Percentiles rank a stretch among this genome's conserved stretches.
Evolutionary conservation across 139 green algal genomes (phyloP).

Genomic region (Nannochloris sp.): DNA sequence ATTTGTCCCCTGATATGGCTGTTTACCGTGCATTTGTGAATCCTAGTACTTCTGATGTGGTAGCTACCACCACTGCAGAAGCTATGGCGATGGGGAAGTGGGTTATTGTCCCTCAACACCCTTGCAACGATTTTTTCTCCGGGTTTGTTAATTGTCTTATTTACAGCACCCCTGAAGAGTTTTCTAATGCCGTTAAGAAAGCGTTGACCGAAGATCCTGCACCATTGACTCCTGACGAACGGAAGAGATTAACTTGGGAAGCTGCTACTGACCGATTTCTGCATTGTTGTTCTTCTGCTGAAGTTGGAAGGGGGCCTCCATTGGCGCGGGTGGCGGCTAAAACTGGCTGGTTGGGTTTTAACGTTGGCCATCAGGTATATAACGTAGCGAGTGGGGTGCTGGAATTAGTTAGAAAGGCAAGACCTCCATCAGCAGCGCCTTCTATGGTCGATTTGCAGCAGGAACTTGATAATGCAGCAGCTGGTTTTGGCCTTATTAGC

Average conservation of each 20-base stretch:
- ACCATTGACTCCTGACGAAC: slow-evolving; percentile 62
- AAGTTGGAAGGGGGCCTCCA: background rate
- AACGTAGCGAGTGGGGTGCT: background rate
- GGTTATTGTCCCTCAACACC: slow-evolving; percentile 79
- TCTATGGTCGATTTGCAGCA: too few species aligned
- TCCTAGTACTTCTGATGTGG: slow-evolving; percentile 82
- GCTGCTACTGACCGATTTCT: slow-evolving; percentile 57
- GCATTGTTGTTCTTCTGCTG: background rate
- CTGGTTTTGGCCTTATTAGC: too few species aligned
- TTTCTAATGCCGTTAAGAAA: slow-evolving; percentile 52
- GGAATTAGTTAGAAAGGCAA: background rate
- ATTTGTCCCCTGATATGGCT: slow-evolving; percentile 40
- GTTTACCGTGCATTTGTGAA: slow-evolving; percentile 80
- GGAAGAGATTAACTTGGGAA: slow-evolving; percentile 79
- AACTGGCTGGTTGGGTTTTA: slow-evolving; percentile 5
- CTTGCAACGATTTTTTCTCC: slow-evolving; percentile 85
- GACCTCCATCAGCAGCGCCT: too few species aligned
- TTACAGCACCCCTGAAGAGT: slow-evolving; percentile 75
- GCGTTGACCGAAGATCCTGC: slow-evolving; percentile 42
- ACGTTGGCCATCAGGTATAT: background rate
- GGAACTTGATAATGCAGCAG: too few species aligned
- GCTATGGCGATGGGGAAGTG: slow-evolving; percentile 96
- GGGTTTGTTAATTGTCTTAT: slow-evolving; percentile 80
- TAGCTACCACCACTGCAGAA: slow-evolving; percentile 90
- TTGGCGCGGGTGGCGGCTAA: slow-evolving; percentile 1